phyloP scores from a whole-genome alignment of 441 rosid genomes.

The Erodium trifolium region DNA sequence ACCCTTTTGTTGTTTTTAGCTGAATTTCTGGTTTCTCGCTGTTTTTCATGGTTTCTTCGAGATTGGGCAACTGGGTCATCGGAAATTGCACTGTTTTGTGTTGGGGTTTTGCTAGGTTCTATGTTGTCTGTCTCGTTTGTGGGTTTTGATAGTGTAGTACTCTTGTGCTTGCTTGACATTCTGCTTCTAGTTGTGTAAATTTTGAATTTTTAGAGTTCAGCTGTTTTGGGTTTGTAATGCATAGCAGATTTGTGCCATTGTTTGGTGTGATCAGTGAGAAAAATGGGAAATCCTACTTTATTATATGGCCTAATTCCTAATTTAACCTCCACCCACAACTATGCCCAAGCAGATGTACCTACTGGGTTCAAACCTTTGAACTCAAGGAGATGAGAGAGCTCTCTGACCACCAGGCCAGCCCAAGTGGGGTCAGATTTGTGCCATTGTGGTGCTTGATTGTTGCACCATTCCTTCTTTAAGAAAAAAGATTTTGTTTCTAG shows the following conservation, averaged over 20 bases:
- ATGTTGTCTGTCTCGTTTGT: neutral
- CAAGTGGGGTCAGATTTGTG: too few species aligned
- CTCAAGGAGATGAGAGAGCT: too few species aligned
- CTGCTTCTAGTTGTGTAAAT: neutral
- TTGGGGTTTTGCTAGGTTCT: neutral
- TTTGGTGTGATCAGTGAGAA: too few species aligned
- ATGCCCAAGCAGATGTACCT: too few species aligned
- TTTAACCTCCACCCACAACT: too few species aligned
- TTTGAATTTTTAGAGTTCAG: neutral
- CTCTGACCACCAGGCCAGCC: too few species aligned
- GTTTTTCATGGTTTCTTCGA: neutral
- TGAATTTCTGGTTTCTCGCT: neutral
- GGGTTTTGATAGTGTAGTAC: neutral
- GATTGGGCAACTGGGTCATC: conserved; percentile 1
- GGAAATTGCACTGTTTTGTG: neutral
- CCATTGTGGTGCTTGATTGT: too few species aligned
- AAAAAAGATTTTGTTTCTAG: neutral
- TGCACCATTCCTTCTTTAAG: too few species aligned
- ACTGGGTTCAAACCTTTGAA: too few species aligned
- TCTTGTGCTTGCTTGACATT: neutral
- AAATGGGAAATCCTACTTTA: too few species aligned
- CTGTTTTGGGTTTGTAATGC: neutral
- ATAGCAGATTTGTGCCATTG: neutral
- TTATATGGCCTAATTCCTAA: too few species aligned
- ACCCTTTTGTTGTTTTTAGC: neutral